Conservation (phyloP, 805 yeast genomes). For the Saturnispora besseyi region DNA sequence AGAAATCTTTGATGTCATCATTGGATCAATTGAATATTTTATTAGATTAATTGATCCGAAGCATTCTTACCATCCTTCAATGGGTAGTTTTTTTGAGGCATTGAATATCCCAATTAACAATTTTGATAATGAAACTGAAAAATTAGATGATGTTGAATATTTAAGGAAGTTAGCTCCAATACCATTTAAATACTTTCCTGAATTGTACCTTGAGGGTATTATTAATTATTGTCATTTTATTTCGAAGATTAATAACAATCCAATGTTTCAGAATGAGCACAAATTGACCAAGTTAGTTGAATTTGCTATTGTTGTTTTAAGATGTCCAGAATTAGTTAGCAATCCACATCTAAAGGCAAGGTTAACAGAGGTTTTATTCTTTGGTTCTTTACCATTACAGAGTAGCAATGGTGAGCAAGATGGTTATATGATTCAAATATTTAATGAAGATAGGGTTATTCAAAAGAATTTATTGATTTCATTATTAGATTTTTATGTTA, state of each 20-base stretch:
- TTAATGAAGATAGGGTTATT: constrained; percentile 56
- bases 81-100: constrained; percentile 13
- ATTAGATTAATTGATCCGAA: constrained; percentile 64
- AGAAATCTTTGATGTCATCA: constrained; percentile 65
- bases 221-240: constrained; percentile 62
- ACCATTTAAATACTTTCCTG: constrained; percentile 82
- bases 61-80: constrained; percentile 48
- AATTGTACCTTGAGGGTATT: constrained; percentile 74
- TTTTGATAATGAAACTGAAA: constrained; percentile 51
- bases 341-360: constrained; percentile 91
- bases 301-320: constrained; percentile 61
- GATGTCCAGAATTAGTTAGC: constrained; percentile 78
- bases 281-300: constrained; percentile 55
- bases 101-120: constrained; percentile 51
- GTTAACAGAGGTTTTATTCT: constrained; percentile 69
- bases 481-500: constrained; percentile 81
- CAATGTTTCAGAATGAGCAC: constrained; percentile 43
- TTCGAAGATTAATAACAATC: constrained; percentile 45
- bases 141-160: constrained; percentile 67
- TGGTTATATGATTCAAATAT: constrained; percentile 65
- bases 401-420: constrained; percentile 38
- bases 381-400: constrained; percentile 54
- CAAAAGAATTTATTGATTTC: constrained; percentile 66
- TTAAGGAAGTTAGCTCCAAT: constrained; percentile 55
- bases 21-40: constrained; percentile 68